A percentile compares a stretch with the other conserved stretches of the same genome.
Conservation (phyloP, 306 rosid species). For the Leucaena leucocephala region DNA sequence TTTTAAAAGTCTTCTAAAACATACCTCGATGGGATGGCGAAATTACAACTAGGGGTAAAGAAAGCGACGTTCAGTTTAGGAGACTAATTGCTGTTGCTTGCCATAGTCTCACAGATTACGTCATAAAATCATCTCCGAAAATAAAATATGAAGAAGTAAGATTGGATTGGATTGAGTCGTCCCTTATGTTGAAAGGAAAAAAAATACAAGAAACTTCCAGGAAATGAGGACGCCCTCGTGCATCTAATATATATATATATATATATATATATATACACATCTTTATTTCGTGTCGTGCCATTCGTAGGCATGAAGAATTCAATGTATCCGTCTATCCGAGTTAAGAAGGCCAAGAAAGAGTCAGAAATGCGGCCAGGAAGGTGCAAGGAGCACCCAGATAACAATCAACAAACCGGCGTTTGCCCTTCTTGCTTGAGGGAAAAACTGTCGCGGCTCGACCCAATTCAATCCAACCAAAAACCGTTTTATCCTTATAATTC, state of each 20-base stretch:
- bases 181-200: not conserved
- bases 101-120: not conserved
- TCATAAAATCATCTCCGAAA: not conserved
- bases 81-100: not conserved
- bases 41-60: not conserved
- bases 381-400: conserved; percentile 56
- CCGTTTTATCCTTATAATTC: not conserved
- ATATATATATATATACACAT: not conserved
- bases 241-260: not conserved
- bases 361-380: conserved; percentile 13
- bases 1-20: not conserved
- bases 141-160: not conserved
- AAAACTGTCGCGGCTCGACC: conserved; percentile 52
- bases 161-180: not conserved
- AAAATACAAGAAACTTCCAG: not conserved
- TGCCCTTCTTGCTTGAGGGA: conserved; percentile 65
- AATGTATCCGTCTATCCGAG: not conserved
- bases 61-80: not conserved
- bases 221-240: conserved; percentile 3
- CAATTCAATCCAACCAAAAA: conserved; percentile 18
- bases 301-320: not conserved
- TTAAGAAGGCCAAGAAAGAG: not conserved
- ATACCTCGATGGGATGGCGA: not conserved
- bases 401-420: conserved; percentile 53
- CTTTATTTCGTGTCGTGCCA: not conserved